Evolutionary conservation across 768 basidiomycete species (phyloP), one percentile per base, ranked within the genome.

Genomic region (Pisolithus marmoratus): DNA sequence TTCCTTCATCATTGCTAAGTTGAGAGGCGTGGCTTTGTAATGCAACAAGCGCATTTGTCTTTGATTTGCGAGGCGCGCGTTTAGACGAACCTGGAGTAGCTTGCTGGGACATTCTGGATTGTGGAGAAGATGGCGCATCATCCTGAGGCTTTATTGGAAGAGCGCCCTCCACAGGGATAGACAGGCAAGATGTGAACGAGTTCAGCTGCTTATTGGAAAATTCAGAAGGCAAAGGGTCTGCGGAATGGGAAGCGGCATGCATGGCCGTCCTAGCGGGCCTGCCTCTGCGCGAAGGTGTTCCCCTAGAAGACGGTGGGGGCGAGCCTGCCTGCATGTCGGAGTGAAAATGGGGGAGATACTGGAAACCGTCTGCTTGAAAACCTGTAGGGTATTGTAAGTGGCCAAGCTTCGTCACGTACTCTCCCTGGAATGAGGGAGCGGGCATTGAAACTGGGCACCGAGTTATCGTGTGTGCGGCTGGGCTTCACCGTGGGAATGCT

Each of bases 41-140:
- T 22, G 90, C 90, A 26, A 81, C 87, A 29, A 93, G 74, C 51
- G 90, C 90, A 60, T 92, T 87, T 38, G 85, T 90, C 79, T 93
- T 93, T 60, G 89, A 91, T 77, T 91, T 91, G 67, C 90, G 85
- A 48, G 90, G 89, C 36, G 90, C 87, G 53, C 90, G 80, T 69
- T 77, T 80, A 38, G 77, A 69, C 59, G 81, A 78, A 53, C 65
- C 59, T 45, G 73, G 60, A 55, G 74, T 50, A 56, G 73, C 59
- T 49, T 64, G 67, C 55, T 74, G 70, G 49, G 67, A 63, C 50
- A 50, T 52, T 38, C 62, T 56, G 53, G 73, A 60, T 54, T 66
- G 69, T 23, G 71, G 57, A 49, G 70, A 56, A 48, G 64, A 63
- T 6, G 61, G 58, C 51, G 69, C 57, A 58, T 72, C 69, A 47